Conservation (phyloP, 306 rosid genomes). For the Alnus glutinosa region DNA sequence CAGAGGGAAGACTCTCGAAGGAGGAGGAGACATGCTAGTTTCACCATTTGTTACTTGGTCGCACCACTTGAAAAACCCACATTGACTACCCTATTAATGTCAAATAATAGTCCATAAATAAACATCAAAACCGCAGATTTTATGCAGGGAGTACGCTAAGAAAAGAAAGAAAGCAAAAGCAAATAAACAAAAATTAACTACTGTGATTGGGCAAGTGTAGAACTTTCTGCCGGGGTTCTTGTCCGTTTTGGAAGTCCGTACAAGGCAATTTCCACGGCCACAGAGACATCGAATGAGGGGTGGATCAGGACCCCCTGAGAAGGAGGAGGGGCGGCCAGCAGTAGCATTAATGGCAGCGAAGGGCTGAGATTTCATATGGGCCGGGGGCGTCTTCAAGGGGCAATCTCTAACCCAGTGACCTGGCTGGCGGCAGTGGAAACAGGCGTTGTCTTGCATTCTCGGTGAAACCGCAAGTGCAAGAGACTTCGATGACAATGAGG, state of each 20-base stretch:
- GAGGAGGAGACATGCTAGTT: not conserved
- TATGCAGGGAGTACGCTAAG: not conserved
- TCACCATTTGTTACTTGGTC: not conserved
- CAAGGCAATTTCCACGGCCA: conserved; percentile 33
- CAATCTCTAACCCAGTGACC: conserved; percentile 34
- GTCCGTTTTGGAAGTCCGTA: not conserved
- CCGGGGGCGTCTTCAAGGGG: conserved; percentile 14
- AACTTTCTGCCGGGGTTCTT: conserved; percentile 21
- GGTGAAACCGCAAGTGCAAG: not conserved
- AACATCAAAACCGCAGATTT: not conserved
- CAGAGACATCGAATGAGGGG: conserved; percentile 35
- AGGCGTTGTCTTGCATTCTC: conserved; percentile 11
- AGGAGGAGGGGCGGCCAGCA: not conserved
- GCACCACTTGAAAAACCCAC: conserved; percentile 24
- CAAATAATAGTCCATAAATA: not conserved
- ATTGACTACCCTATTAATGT: not conserved
- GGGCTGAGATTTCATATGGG: not conserved
- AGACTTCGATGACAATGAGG: not conserved
- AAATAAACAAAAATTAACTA: not conserved
- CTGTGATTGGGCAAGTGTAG: conserved; percentile 4
- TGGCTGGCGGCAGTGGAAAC: conserved; percentile 26
- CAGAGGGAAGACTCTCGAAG: not conserved
- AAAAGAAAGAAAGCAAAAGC: no score
- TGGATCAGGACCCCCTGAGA: not conserved
- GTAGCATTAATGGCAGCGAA: not conserved